Conservation (phyloP, 495 filamentous ascomycete genomes). For the Tetracladium setigerum region DNA sequence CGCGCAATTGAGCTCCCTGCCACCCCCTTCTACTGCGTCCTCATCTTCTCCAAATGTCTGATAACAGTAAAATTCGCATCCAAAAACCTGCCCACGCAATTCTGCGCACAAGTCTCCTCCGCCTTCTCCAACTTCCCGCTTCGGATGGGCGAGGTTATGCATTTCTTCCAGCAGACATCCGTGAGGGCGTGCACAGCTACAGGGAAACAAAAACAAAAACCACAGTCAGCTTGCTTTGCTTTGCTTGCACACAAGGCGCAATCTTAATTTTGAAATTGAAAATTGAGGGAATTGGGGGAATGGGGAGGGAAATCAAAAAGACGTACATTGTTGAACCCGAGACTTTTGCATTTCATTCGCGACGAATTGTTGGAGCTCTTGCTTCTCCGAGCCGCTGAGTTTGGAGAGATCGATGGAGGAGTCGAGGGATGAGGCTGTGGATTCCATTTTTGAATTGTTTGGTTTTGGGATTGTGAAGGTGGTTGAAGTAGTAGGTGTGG, state of each 20-base stretch:
- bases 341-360: constrained; percentile 74
- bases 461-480: no score
- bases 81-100: constrained; percentile 91
- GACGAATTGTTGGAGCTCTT: constrained; percentile 78
- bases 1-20: background rate
- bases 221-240: background rate
- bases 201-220: background rate
- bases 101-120: constrained; percentile 77
- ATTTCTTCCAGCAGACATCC: constrained; percentile 90
- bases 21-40: constrained; percentile 25
- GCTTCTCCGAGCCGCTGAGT: constrained; percentile 75
- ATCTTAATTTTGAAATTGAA: no score
- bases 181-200: constrained; percentile 76
- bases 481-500: no score
- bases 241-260: no score
- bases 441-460: constrained; percentile 30
- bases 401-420: constrained; percentile 51
- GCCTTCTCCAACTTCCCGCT: constrained; percentile 57
- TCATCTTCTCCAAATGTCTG: constrained; percentile 66
- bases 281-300: background rate
- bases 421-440: constrained; percentile 23
- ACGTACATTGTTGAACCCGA: constrained; percentile 71
- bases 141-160: constrained; percentile 58
- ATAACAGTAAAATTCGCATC: constrained; percentile 77
- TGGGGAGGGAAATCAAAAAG: constrained; percentile 1